Percentiles rank a stretch among this genome's conserved stretches.
Evolutionary conservation across 352 stramenopile species (phyloP).

Genomic region (Halophytophthora batemanensis): DNA sequence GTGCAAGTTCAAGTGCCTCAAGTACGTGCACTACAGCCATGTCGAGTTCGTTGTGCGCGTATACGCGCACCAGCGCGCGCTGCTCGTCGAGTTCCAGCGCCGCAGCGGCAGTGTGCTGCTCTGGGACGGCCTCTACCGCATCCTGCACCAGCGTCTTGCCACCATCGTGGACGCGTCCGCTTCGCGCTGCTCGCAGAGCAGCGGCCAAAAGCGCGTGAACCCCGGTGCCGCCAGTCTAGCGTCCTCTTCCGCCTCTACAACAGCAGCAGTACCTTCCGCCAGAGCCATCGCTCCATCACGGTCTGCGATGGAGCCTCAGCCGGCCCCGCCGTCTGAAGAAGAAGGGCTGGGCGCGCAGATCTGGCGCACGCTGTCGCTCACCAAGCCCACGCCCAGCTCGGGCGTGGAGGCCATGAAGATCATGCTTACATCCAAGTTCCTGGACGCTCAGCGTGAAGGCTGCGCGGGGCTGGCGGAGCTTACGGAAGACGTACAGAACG

Average conservation of each 20-base stretch:
- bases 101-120: constrained; percentile 68
- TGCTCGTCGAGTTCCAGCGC: constrained; percentile 78
- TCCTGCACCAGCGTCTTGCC: constrained; percentile 58
- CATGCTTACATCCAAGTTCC: constrained; percentile 74
- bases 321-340: constrained; percentile 15
- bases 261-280: neutral
- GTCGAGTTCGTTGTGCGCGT: constrained; percentile 78
- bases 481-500: constrained; percentile 62
- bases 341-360: constrained; percentile 54
- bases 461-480: constrained; percentile 69
- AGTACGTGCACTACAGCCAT: constrained; percentile 82
- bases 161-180: constrained; percentile 46
- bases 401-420: constrained; percentile 84
- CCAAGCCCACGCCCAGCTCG: constrained; percentile 48
- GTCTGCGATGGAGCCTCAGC: neutral
- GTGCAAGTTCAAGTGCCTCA: constrained; percentile 87
- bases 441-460: constrained; percentile 72
- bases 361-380: constrained; percentile 52
- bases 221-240: constrained; percentile 4
- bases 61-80: constrained; percentile 39
- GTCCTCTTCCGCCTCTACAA: neutral
- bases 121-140: constrained; percentile 80
- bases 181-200: constrained; percentile 61
- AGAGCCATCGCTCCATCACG: neutral
- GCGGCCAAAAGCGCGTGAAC: constrained; percentile 51